Evolutionary conservation across 2,329 filamentous ascomycete genomes (phyloP), one percentile per base, ranked within the genome.

Genomic region (Exserohilum rostratum): DNA sequence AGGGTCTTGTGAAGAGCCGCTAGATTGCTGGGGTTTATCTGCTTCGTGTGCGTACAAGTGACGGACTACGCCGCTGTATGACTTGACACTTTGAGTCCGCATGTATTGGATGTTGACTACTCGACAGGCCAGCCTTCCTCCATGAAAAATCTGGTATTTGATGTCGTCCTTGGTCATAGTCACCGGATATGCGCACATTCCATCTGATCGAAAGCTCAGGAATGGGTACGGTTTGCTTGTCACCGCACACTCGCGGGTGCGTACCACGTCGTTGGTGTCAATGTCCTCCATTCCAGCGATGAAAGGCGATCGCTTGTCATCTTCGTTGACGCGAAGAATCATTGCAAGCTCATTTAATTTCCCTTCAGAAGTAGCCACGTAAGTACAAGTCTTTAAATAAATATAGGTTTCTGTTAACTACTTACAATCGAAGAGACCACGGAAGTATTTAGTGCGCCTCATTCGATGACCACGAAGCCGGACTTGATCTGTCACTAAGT

Each of bases 381-480:
- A 18, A 61, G 53, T 38, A 20, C 6, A 12, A 5, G 11, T 18
- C 4, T 2, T 33, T 30, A n/a, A 38, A 6, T 17, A 1, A 15
- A 20, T 2, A 5, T 17, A 1, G 3, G 13, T 25, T 11, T 17
- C 18, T 6, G 10, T 4, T 30, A 15, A 35, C 13, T 9, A 50
- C 61, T 46, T 53, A 66, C 68, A 47, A 1, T 68, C 57, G 13
- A 69, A 69, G 0, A 66, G 4, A 1, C 53, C 66, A 0, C 48
- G 45, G 1, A 65, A 37, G 31, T 69, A 68, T 9, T 62, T 64
- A 0, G 49, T 47, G 0, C 69, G 52, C 0, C 62, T 46, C 15
- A 72, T 45, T 1, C 61, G 57, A 22, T 61, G 57, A 0, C 71
- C 70, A 9, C 58, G 38, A 1, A 72, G 40, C 1, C n/a, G 34